Base-by-base conservation (phyloP, 768 basidiomycete species). In the Amanita muscaria region DNA sequence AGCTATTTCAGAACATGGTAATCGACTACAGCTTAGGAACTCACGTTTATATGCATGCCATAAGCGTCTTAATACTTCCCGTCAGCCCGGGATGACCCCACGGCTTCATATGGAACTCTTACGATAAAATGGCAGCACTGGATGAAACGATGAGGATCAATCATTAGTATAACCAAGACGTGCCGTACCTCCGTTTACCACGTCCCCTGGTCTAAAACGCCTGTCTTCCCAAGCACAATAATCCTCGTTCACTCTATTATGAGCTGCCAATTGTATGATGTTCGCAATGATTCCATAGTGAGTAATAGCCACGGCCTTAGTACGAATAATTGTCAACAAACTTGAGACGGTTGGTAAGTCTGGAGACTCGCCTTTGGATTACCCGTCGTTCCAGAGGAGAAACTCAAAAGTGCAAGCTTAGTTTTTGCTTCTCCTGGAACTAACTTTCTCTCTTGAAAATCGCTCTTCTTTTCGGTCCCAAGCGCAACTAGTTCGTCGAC, bases 361-460 rank as follows among this genome's bases (percentile, higher is more conserved):
- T n/a, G 27, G 6, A 29, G 12, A 29, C 27, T 29, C 12, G 77
- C 80, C 74, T 87, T 83, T 0, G 85, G 84, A 46, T 66, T 74
- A 1, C 84, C 84, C 3, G 85, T 88, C 0, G 84, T 88, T 47
- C 73, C 73, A 16, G 83, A 85, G 0, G 83, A 85, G 55, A 85
- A 86, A 54, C 71, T 77, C 22, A 85, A 61, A 49, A 86, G 76
- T 0, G 85, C 84, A 11, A 86, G 56, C 56, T 82, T 86, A 10
- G 72, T 79, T 60, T 68, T 82, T 14, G 65, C 81, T 60, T 86
- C 84, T 2, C 80, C 79, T 0, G 70, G 67, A 3, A 47, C 56
- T 35, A 87, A 59, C 25, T 50, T 67, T 21, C 71, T 65, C 56
- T 85, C 82, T 4, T 29, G 61, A 6, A 12, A 29, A 29, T 29